Conservation (phyloP, 1,139 yeast genomes). For the Taphrina communis region DNA sequence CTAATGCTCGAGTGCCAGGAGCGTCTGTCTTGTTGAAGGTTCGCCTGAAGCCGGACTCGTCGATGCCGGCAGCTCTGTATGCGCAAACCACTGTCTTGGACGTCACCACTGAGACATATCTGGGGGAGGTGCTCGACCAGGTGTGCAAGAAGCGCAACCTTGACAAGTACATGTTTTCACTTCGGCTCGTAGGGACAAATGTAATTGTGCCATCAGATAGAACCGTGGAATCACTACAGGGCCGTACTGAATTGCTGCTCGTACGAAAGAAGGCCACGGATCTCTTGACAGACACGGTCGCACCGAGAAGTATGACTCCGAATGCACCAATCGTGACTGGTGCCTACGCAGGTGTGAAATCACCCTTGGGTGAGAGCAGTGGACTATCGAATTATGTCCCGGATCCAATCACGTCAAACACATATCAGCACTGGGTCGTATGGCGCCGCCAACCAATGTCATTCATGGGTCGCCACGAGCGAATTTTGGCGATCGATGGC, state of each 20-base stretch:
- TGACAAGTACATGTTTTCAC: slow-evolving; percentile 51
- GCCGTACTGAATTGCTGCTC: slow-evolving; percentile 43
- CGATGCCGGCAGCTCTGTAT: slow-evolving; percentile 16
- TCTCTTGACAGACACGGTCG: slow-evolving; percentile 13
- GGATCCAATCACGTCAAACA: slow-evolving; percentile 20
- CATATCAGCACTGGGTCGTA: slow-evolving; percentile 68
- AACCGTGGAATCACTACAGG: slow-evolving; percentile 44
- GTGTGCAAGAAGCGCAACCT: slow-evolving; percentile 52
- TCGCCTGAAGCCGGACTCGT: slow-evolving; percentile 26
- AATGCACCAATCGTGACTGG: slow-evolving; percentile 32
- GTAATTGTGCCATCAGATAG: slow-evolving; percentile 44
- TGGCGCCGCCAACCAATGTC: slow-evolving; percentile 89
- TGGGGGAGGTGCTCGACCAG: slow-evolving; percentile 49
- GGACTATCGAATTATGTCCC: slow-evolving; percentile 11
- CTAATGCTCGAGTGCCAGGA: slow-evolving; percentile 33
- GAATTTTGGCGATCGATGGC: slow-evolving; percentile 87
- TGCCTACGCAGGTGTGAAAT: slow-evolving; percentile 16
- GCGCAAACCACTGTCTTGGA: slow-evolving; percentile 38
- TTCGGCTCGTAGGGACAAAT: slow-evolving; percentile 51
- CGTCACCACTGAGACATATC: slow-evolving; percentile 46
- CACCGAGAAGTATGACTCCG: slow-evolving; percentile 37
- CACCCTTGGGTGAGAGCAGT: not conserved
- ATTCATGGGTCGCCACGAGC: slow-evolving; percentile 78
- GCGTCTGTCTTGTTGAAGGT: slow-evolving; percentile 39
- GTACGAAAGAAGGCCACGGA: slow-evolving; percentile 29